Percentiles rank a stretch among this genome's conserved stretches.
Conservation (phyloP, 1,284 basidiomycete genomes). For the Tilletia setariae region DNA sequence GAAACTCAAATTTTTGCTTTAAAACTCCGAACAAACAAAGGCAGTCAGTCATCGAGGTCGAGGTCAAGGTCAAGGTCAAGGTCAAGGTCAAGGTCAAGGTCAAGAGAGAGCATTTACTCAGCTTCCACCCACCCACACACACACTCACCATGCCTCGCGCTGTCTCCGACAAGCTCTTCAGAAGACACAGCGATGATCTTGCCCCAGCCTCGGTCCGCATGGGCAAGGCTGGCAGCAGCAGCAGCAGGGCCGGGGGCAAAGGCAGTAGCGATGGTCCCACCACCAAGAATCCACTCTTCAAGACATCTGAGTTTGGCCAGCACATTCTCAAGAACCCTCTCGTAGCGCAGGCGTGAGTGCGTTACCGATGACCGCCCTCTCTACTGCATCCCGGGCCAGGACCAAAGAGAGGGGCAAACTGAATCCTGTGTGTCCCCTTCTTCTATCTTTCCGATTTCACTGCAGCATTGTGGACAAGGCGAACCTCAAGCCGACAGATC, state of each 20-base stretch:
- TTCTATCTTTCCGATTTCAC: no score
- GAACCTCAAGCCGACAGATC: slow-evolving; percentile 86
- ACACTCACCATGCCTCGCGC: slow-evolving; percentile 75
- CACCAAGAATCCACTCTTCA: slow-evolving; percentile 57
- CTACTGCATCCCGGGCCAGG: no score
- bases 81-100: neutral
- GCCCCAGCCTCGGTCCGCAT: slow-evolving; percentile 60
- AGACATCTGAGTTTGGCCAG: slow-evolving; percentile 89
- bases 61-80: neutral
- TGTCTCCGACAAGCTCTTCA: slow-evolving; percentile 74
- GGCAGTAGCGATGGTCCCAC: slow-evolving; percentile 40
- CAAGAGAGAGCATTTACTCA: neutral
- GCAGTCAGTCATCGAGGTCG: neutral
- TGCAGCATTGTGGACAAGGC: slow-evolving; percentile 64
- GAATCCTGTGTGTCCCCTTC: no score
- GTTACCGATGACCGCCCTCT: no score
- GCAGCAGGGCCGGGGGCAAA: slow-evolving; percentile 19
- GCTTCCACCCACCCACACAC: no score
- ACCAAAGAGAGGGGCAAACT: no score
- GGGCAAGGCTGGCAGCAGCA: slow-evolving; percentile 56
- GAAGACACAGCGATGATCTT: slow-evolving; percentile 65
- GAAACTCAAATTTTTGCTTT: slow-evolving; percentile 4
- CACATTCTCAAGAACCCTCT: slow-evolving; percentile 94
- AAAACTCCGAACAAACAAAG: neutral
- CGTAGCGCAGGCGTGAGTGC: slow-evolving; percentile 66